Base-by-base conservation (phyloP, 441 rosid species). In the Erysimum cheiri region DNA sequence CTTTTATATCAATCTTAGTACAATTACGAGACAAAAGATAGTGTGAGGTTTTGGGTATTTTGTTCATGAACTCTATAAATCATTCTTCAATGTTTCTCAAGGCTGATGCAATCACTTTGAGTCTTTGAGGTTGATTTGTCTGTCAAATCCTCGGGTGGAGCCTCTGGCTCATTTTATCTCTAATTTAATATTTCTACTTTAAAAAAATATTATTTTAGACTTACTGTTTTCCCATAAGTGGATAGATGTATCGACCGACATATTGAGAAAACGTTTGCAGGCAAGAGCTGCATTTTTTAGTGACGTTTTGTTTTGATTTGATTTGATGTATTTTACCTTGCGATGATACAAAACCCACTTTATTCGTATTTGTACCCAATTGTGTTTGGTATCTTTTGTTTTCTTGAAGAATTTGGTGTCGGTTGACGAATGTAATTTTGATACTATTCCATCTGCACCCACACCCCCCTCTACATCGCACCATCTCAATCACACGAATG, bases 211-310 rank as follows among this genome's bases (percentile, higher is more conserved):
- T 8, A 8, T 14, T 26, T 44, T 26, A 10, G 22, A 47, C 41
- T 26, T 24, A 64, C 4, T 58, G 43, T 53, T 46, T 32, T 44
- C 57, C 64, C 15, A 17, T 19, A 44, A 60, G 15, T 60, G 64
- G 69, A 29, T 44, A 15, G 19, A 67, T 48, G 44, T 9, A 54
- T 28, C 53, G 68, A 64, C 78, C 73, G 73, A 74, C 78, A 68
- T 33, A 60, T 36, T 29, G 14, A 53, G 69, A 44, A 67, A 74
- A 67, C 32, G 52, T 74, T 13, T 67, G 44, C n/a, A 43, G 40
- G 72, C 39, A 65, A 58, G n/a, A 17, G 59, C 59, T 56, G 11
- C 60, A 57, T 19, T 41, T 64, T 57, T 57, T 5, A 19, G 58
- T 65, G 54, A 48, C 43, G 22, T 65, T 73, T 39, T 58, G 37